Base-by-base conservation (phyloP, 2,329 filamentous ascomycete genomes). In the Simplicillium sp. region DNA sequence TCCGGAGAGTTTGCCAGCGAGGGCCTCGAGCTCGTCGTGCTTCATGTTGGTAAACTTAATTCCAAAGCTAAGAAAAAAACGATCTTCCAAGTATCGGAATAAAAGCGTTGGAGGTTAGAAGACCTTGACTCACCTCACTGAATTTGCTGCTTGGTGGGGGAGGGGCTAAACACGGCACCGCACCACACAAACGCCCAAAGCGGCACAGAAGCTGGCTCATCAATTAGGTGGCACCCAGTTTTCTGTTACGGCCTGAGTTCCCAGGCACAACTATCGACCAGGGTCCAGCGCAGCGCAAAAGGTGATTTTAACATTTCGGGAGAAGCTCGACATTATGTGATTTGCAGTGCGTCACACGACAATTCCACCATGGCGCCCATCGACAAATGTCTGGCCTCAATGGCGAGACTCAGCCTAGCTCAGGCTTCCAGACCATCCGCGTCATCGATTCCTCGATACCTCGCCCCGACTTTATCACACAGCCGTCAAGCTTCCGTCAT, bases 361-460 rank as follows among this genome's bases (percentile, higher is more conserved):
- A 25, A 25, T 25, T 38, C 52, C 44, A 53, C 38, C 45, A 77
- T 77, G 73, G 67, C 69, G 44, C 62, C 70, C 52, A 65, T 68
- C 52, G 67, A 66, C 48, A 67, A 70, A 55, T 76, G 70, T 53
- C 57, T 77, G 55, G 70, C 67, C 64, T 71, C 71, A 2, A 56
- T 77, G 66, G 70, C 71, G 50, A 68, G 68, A 53, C 57, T 74
- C 28, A 68, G 61, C 37, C 56, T 77, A 16, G 53, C 64, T 14
- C 53, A 67, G 29, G 49, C 63, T 20, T 34, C 56, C 33, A 63
- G 73, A 46, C 70, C 73, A 34, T 55, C 61, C 2, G 51, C 59
- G 12, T 48, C 60, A 4, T 55, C 64, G 40, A 66, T 75, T 58
- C 68, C 73, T 11, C 66, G 60, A 45, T 72, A 69, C 46, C 61